These are phyloP conservation scores for Zygoascus biomembranicola DNA, from an alignment of 805 yeast species.

Conservation along the genomic window DNA sequence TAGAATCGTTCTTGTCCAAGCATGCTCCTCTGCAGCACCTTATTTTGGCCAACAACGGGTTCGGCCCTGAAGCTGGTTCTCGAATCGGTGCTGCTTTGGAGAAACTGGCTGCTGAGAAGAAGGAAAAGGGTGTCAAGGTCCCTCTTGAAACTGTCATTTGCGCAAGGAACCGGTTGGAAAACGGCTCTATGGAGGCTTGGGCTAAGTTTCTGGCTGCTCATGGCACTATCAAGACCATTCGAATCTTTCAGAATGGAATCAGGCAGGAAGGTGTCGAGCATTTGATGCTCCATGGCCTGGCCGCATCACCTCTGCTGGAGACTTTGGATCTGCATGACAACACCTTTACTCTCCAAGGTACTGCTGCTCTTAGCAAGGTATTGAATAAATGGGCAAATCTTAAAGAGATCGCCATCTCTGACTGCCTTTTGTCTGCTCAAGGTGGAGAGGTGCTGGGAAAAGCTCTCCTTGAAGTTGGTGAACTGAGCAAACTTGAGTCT, in stretches of 20 bases:
- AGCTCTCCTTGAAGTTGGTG: conserved; percentile 25
- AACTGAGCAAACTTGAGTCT: conserved; percentile 38
- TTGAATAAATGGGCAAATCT: conserved; percentile 58
- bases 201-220: conserved; percentile 81
- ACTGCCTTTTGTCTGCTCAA: conserved; percentile 71
- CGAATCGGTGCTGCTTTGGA: conserved; percentile 83
- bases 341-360: conserved; percentile 71
- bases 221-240: conserved; percentile 58
- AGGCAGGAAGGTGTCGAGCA: conserved; percentile 85
- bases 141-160: conserved; percentile 80
- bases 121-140: conserved; percentile 35
- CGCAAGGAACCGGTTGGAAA: conserved; percentile 95
- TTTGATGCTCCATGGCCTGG: conserved; percentile 65
- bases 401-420: conserved; percentile 77
- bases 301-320: conserved; percentile 49
- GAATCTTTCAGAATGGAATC: conserved; percentile 93
- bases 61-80: conserved; percentile 97
- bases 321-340: conserved; percentile 88
- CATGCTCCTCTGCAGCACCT: conserved; percentile 79
- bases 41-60: conserved; percentile 87
- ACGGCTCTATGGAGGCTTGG: conserved; percentile 82
- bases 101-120: conserved; percentile 59
- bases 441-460: conserved; percentile 57
- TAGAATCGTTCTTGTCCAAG: conserved; percentile 66
- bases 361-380: conserved; percentile 53